These are phyloP conservation scores for Phaeosphaeriaceae sp. DNA, from an alignment of 2,329 filamentous ascomycete species.

Conservation along the genomic window DNA sequence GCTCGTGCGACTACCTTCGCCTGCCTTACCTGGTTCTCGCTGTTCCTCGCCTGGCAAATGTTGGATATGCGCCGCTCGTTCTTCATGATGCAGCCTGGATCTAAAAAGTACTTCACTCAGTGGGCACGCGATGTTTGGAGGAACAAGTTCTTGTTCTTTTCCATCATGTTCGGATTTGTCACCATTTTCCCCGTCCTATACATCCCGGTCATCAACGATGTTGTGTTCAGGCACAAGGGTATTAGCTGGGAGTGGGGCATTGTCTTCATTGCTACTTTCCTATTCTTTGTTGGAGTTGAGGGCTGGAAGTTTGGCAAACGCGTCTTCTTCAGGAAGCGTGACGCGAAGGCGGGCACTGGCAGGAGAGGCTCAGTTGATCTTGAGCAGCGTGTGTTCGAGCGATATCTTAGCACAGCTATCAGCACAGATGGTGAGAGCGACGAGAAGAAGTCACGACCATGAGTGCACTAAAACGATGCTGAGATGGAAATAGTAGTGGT, in stretches of 20 bases:
- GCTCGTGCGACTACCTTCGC: slow-evolving; percentile 77
- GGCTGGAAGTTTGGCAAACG: slow-evolving; percentile 72
- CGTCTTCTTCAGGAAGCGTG: slow-evolving; percentile 39
- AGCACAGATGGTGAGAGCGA: slow-evolving; percentile 35
- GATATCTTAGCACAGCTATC: slow-evolving; percentile 41
- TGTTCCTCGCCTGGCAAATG: slow-evolving; percentile 81
- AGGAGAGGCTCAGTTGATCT: slow-evolving; percentile 39
- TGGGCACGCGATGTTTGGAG: slow-evolving; percentile 73
- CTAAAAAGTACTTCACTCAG: slow-evolving; percentile 61
- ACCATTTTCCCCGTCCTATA: slow-evolving; percentile 55
- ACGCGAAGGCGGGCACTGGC: slow-evolving; percentile 23
- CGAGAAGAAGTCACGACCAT: slow-evolving; percentile 33
- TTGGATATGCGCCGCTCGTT: slow-evolving; percentile 71
- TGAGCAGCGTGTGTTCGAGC: slow-evolving; percentile 39
- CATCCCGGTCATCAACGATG: slow-evolving; percentile 70
- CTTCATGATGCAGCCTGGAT: slow-evolving; percentile 73
- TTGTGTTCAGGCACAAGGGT: slow-evolving; percentile 68
- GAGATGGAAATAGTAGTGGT: neutral
- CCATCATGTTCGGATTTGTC: slow-evolving; percentile 46
- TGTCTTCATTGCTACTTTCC: slow-evolving; percentile 65
- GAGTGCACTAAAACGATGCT: neutral
- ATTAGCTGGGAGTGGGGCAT: slow-evolving; percentile 75
- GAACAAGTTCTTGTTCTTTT: slow-evolving; percentile 67
- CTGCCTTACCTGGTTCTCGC: slow-evolving; percentile 75
- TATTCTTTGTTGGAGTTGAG: slow-evolving; percentile 71